phyloP scores from a whole-genome alignment of 148 eudicot genomes.

The Amaranthus palmeri region DNA sequence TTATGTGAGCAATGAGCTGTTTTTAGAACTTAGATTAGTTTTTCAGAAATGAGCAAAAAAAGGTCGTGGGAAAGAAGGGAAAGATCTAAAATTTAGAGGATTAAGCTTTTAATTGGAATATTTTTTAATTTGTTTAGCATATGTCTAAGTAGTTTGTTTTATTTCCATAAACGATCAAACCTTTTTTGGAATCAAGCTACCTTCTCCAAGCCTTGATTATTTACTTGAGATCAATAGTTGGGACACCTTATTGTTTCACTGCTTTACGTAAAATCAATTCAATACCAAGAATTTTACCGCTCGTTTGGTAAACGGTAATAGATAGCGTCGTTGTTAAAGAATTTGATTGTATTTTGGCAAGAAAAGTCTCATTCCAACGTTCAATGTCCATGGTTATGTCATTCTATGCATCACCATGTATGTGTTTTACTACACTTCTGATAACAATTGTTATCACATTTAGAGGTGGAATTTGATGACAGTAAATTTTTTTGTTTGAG shows the following conservation, averaged over 20 bases:
- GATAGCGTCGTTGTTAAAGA: too few species aligned
- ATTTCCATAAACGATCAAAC: conserved; percentile 17
- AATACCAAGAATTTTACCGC: not conserved
- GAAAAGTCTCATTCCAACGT: too few species aligned
- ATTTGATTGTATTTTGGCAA: too few species aligned
- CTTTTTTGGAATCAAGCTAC: conserved; percentile 16
- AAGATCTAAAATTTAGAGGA: not conserved
- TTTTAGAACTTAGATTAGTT: not conserved
- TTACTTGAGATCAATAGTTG: conserved; percentile 16
- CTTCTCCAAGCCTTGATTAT: conserved; percentile 16
- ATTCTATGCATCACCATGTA: too few species aligned
- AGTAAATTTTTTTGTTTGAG: too few species aligned
- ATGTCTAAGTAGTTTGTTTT: too few species aligned
- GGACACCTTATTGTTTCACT: conserved; percentile 13
- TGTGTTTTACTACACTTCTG: too few species aligned
- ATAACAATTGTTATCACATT: too few species aligned
- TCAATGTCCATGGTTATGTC: too few species aligned
- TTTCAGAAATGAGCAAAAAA: not conserved
- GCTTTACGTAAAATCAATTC: conserved; percentile 1
- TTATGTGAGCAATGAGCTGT: not conserved
- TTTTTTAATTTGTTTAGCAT: not conserved
- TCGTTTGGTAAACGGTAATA: too few species aligned
- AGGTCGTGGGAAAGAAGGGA: not conserved
- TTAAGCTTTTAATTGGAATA: not conserved
- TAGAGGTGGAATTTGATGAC: too few species aligned